Evolutionary conservation across 495 filamentous ascomycete genomes (phyloP).

Genomic region (Penicillium roqueforti): DNA sequence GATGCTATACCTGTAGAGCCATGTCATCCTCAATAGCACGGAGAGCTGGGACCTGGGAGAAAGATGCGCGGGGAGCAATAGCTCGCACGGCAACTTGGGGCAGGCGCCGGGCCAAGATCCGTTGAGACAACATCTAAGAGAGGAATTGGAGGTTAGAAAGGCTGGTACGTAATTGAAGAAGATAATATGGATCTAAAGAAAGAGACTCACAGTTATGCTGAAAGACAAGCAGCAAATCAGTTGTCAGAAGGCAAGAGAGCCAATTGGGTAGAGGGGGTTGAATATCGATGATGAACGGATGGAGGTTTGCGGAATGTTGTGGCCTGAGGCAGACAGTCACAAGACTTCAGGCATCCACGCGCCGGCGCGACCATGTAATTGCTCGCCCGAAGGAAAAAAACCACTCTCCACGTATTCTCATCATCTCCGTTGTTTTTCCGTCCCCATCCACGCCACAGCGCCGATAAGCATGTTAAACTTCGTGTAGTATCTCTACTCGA

Average conservation of each 20-base stretch:
- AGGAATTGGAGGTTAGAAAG: conserved; percentile 18
- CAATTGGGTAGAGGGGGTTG: conserved; percentile 24
- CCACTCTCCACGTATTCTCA: conserved; percentile 40
- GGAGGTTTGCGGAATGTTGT: conserved; percentile 30
- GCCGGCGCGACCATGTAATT: conserved; percentile 30
- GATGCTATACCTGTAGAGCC: conserved; percentile 66
- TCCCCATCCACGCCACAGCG: conserved; percentile 36
- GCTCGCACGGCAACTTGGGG: conserved; percentile 43
- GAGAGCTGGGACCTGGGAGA: conserved; percentile 49
- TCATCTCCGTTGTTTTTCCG: conserved; percentile 31
- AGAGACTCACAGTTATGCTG: conserved; percentile 29
- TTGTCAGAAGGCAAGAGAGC: conserved; percentile 19
- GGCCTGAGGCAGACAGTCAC: conserved; percentile 17
- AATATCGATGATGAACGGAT: conserved; percentile 32
- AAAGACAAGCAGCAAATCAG: conserved; percentile 26
- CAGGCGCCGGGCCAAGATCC: conserved; percentile 49
- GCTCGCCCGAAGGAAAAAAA: conserved; percentile 39
- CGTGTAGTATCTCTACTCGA: conserved; percentile 46
- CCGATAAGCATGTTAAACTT: conserved; percentile 62
- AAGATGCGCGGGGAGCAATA: conserved; percentile 49
- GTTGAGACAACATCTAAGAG: conserved; percentile 62
- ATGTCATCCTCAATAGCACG: conserved; percentile 64
- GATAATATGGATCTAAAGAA: neutral
- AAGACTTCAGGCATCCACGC: conserved; percentile 17
- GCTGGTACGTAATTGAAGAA: neutral